Percentiles rank a stretch among this genome's conserved stretches.
phyloP scores from a whole-genome alignment of 2,329 filamentous ascomycete genomes.

The Pseudocercospora fuligena region DNA sequence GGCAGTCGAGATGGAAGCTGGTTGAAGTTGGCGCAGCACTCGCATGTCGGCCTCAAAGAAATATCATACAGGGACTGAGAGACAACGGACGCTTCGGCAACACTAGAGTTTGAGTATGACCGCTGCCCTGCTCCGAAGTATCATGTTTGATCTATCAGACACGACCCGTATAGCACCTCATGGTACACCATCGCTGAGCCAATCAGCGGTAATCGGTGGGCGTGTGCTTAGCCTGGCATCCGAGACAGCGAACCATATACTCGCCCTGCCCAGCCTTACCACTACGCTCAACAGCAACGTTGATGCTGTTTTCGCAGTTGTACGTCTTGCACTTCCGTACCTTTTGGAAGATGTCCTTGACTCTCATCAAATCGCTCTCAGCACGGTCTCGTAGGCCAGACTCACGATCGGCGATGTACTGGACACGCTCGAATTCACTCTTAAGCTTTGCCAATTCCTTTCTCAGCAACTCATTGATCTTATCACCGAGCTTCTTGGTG shows the following conservation, averaged over 20 bases:
- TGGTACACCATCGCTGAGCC: background rate
- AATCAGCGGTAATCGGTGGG: background rate
- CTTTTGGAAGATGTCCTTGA: slow-evolving; percentile 73
- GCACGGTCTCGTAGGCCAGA: background rate
- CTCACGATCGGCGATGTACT: background rate
- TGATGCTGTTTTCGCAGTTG: background rate
- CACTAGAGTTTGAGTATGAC: background rate
- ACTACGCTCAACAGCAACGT: background rate
- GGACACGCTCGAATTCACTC: background rate
- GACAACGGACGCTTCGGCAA: background rate
- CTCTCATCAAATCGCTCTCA: slow-evolving; percentile 64
- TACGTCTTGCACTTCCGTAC: slow-evolving; percentile 75
- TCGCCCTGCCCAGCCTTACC: background rate
- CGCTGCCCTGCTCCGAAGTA: background rate
- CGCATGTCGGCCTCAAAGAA: background rate
- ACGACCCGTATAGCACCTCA: background rate
- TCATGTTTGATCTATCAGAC: background rate
- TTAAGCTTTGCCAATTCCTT: background rate
- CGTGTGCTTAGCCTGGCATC: background rate
- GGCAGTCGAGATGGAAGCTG: background rate
- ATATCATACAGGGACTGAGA: background rate
- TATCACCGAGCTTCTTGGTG: background rate
- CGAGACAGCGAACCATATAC: background rate
- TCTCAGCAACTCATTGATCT: background rate
- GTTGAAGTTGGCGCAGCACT: background rate